Evolutionary conservation across 768 basidiomycete genomes (phyloP), one percentile per base, ranked within the genome.

Genomic region (Pisolithus microcarpus): DNA sequence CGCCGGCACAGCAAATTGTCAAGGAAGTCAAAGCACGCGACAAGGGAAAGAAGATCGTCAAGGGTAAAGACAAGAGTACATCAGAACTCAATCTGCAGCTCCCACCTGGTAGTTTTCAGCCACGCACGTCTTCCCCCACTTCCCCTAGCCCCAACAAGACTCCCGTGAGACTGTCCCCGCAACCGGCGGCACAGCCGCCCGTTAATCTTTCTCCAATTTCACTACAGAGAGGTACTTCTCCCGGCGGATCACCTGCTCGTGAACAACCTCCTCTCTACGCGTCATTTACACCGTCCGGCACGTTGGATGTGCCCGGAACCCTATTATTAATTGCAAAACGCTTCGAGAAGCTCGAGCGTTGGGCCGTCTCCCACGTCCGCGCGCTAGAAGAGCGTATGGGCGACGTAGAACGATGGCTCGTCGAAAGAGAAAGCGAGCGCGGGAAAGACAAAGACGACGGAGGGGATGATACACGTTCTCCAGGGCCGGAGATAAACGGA

Each of bases 331-430:
- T 92, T 39, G 86, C 87, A 11, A 69, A 59, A 39, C 81, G 90
- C 19, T 91, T 92, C 52, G 90, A 92, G 65, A 92, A 92, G 63
- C 76, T 92, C 11, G 90, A 92, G 62, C 85, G 85, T 55, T 92
- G 90, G 90, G 85, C 89, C 0, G 87, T 92, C 3, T 82, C 87
- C 6, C 90, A 92, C 58, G 88, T 91, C 3, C 82, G 90, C 49
- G 90, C 90, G 1, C 70, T 92, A n/a, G 90, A 92, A 57, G 90
- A 91, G 18, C 79, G 90, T 30, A 92, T 92, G 89, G 81, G 83
- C 53, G 90, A 92, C 51, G 90, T 92, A n/a, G 90, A 92, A 62
- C 75, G 82, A 42, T 92, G 87, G 87, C 72, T 91, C 8, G 89
- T 91, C 5, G 88, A 90, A 54, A 89, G 85, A 62, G 88, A 91